These are phyloP conservation scores for Chaetomium sp. DNA, from an alignment of 2,329 filamentous ascomycete genomes.

Conservation along the genomic window DNA sequence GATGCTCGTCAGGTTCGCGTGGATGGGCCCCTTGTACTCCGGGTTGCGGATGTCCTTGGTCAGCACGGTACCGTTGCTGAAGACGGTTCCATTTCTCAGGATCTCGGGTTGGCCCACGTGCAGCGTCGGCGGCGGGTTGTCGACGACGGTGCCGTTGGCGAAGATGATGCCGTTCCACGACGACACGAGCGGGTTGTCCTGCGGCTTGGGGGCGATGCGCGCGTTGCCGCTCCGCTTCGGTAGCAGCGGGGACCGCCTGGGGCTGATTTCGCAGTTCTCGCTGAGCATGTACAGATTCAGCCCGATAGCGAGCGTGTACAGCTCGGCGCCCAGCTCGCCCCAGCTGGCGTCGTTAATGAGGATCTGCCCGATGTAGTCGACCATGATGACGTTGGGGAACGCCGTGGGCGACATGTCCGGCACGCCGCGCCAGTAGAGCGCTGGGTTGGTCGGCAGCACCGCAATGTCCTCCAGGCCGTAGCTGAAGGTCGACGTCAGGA, in stretches of 20 bases:
- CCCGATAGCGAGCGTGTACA: slow-evolving; percentile 24
- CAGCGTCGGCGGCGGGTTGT: neutral
- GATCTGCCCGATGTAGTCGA: slow-evolving; percentile 26
- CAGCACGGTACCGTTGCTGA: no score
- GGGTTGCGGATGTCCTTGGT: no score
- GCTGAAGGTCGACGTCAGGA: no score
- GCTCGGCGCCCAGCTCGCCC: neutral
- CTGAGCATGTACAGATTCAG: slow-evolving; percentile 29
- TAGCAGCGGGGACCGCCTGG: slow-evolving; percentile 6
- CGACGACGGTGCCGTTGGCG: neutral
- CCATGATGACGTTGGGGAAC: slow-evolving; percentile 31
- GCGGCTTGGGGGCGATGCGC: neutral
- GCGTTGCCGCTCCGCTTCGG: neutral
- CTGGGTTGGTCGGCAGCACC: slow-evolving; percentile 37
- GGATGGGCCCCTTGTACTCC: no score
- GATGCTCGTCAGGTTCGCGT: no score
- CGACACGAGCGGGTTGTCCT: slow-evolving; percentile 2
- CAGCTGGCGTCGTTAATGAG: neutral
- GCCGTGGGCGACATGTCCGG: slow-evolving; percentile 22
- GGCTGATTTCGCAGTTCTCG: slow-evolving; percentile 28
- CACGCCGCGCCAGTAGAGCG: slow-evolving; percentile 39
- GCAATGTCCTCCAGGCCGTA: slow-evolving; percentile 34
- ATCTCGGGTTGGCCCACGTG: no score
- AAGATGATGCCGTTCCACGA: slow-evolving; percentile 5
- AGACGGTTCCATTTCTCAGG: no score